phyloP scores from a whole-genome alignment of 2,329 filamentous ascomycete species.

The Fusarium sp. region DNA sequence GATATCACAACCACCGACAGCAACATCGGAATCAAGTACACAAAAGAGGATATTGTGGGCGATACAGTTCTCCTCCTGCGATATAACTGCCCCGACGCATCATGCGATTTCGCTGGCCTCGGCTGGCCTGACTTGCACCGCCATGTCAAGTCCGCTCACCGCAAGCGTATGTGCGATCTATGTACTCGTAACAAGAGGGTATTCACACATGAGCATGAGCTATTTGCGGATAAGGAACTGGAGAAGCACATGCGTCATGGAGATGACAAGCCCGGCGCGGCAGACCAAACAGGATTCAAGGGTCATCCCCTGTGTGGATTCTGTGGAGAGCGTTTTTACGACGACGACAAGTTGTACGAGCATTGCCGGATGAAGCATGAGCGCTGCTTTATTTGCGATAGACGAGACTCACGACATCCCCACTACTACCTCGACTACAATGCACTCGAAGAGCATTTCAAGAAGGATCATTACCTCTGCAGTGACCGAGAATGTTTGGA shows the following conservation, averaged over 20 bases:
- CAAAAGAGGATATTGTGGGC: slow-evolving; percentile 86
- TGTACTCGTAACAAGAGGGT: slow-evolving; percentile 96
- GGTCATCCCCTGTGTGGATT: slow-evolving; percentile 95
- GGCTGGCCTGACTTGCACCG: slow-evolving; percentile 66
- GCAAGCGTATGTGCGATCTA: slow-evolving; percentile 89
- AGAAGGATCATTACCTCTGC: slow-evolving; percentile 86
- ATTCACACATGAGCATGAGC: slow-evolving; percentile 96
- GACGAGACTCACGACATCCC: slow-evolving; percentile 72
- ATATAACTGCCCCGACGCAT: slow-evolving; percentile 91
- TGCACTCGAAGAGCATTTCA: slow-evolving; percentile 85
- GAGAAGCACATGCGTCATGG: slow-evolving; percentile 89
- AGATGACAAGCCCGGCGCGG: slow-evolving; percentile 87
- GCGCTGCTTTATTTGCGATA: slow-evolving; percentile 92
- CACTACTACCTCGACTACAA: slow-evolving; percentile 94
- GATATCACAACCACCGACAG: slow-evolving; percentile 83
- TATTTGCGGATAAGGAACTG: slow-evolving; percentile 83
- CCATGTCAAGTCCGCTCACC: slow-evolving; percentile 83
- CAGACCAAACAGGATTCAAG: slow-evolving; percentile 94
- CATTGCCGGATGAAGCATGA: slow-evolving; percentile 96
- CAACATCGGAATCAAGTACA: slow-evolving; percentile 90
- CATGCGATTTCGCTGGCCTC: slow-evolving; percentile 82
- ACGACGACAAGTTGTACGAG: slow-evolving; percentile 91
- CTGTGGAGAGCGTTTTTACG: slow-evolving; percentile 91
- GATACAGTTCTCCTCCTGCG: slow-evolving; percentile 87
- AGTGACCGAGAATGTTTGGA: slow-evolving; percentile 87